phyloP scores from a whole-genome alignment of 371 early-diverging fungal species.

The Lichtheimia ornata region DNA sequence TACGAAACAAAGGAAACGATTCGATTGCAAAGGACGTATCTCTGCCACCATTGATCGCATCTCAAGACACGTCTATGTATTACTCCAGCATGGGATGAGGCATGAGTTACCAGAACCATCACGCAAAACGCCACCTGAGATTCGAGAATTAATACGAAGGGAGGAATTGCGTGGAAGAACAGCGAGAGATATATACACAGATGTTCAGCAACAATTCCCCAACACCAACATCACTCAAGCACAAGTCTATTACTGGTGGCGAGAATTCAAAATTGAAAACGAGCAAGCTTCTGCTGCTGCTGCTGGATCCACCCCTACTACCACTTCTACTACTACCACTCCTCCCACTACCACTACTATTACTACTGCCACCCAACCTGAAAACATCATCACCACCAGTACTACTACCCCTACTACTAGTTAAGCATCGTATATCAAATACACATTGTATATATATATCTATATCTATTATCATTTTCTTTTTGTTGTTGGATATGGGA shows the following conservation, averaged over 20 bases:
- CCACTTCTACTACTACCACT: too few relatives aligned
- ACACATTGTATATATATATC: too few relatives aligned
- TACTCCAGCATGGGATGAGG: constrained; percentile 8
- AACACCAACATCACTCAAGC: constrained; percentile 11
- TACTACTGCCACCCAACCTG: too few relatives aligned
- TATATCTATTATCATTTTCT: not conserved
- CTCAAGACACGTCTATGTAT: constrained; percentile 3
- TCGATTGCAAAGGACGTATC: constrained; percentile 8
- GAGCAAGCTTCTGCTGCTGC: too few relatives aligned
- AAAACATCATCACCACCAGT: too few relatives aligned
- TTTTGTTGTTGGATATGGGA: not conserved
- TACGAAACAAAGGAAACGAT: constrained; percentile 7
- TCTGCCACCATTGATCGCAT: constrained; percentile 12
- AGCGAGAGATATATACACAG: constrained; percentile 4
- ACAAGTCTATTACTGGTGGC: constrained; percentile 16
- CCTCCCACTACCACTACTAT: too few relatives aligned
- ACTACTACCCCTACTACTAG: too few relatives aligned
- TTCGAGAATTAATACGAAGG: not conserved
- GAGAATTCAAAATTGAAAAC: constrained; percentile 7
- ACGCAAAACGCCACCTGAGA: constrained; percentile 6
- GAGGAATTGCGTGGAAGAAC: not conserved
- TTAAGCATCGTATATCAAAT: too few relatives aligned
- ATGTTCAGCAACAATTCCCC: constrained; percentile 8
- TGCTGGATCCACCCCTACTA: too few relatives aligned
- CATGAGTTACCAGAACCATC: constrained; percentile 13